phyloP scores from a whole-genome alignment of 2,329 filamentous ascomycete genomes.

The Plectosphaerella cucumerina region DNA sequence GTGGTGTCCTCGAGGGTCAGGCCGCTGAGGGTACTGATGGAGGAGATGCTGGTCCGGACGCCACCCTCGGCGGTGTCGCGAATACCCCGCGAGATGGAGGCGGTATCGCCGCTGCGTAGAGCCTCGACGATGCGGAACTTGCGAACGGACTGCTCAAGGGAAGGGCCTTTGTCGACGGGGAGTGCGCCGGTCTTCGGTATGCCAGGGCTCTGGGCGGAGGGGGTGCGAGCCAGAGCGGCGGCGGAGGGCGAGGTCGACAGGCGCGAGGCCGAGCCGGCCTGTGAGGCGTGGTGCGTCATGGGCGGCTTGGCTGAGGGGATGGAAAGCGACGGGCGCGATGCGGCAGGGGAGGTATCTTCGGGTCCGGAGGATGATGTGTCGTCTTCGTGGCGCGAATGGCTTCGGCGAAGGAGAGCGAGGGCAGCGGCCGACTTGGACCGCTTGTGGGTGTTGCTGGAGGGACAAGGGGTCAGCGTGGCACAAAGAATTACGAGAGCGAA shows the following conservation, averaged over 20 bases:
- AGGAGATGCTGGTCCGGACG: slow-evolving; percentile 53
- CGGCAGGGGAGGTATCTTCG: slow-evolving; percentile 40
- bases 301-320: slow-evolving; percentile 29
- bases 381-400: slow-evolving; percentile 46
- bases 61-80: slow-evolving; percentile 56
- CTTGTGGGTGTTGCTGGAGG: slow-evolving; percentile 36
- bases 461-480: slow-evolving; percentile 11
- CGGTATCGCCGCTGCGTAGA: slow-evolving; percentile 83
- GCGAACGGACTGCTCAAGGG: slow-evolving; percentile 87
- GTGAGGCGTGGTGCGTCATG: slow-evolving; percentile 29
- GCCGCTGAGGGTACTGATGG: slow-evolving; percentile 37
- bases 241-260: slow-evolving; percentile 32
- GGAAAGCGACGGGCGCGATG: slow-evolving; percentile 22
- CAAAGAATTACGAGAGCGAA: too few relatives aligned
- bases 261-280: slow-evolving; percentile 40
- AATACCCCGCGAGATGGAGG: slow-evolving; percentile 82
- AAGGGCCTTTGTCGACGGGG: slow-evolving; percentile 39
- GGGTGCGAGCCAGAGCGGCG: slow-evolving; percentile 30
- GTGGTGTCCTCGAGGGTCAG: slow-evolving; percentile 72
- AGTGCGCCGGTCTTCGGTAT: slow-evolving; percentile 13
- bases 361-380: slow-evolving; percentile 42
- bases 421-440: slow-evolving; percentile 50
- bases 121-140: slow-evolving; percentile 95
- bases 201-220: slow-evolving; percentile 27
- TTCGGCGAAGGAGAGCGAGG: slow-evolving; percentile 51